A percentile compares a stretch with the other conserved stretches of the same genome.
Conservation (phyloP, 352 stramenopile species). For the Phytophthora fragariaefolia region DNA sequence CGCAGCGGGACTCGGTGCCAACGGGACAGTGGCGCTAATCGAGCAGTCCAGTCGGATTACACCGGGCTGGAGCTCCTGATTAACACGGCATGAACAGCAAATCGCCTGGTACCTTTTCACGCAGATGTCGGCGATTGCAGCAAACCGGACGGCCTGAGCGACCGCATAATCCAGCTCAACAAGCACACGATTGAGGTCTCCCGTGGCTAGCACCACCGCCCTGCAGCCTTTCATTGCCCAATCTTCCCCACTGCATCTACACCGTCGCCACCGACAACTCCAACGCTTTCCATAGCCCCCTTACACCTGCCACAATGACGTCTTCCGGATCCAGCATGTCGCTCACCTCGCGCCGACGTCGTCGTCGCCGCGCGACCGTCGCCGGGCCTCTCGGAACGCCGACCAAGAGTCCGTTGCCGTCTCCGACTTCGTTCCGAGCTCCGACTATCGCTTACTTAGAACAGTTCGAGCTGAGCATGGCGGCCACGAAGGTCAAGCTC, state of each 20-base stretch:
- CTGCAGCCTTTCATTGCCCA: constrained; percentile 21
- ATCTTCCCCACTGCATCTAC: constrained; percentile 25
- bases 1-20: too few species aligned
- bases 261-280: not conserved
- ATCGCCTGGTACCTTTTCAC: constrained; percentile 19
- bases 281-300: not conserved
- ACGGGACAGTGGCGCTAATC: constrained; percentile 19
- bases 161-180: constrained; percentile 34
- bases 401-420: constrained; percentile 16
- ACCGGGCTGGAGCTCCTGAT: constrained; percentile 16
- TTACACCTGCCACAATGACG: constrained; percentile 3
- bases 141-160: not conserved
- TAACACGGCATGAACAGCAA: constrained; percentile 14
- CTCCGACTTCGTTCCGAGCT: constrained; percentile 25
- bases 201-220: constrained; percentile 7
- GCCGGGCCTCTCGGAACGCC: constrained; percentile 18
- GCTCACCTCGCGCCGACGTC: constrained; percentile 29
- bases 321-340: constrained; percentile 32
- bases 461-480: constrained; percentile 41
- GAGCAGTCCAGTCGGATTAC: constrained; percentile 18
- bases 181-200: constrained; percentile 20
- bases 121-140: constrained; percentile 17
- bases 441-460: constrained; percentile 39
- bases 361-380: constrained; percentile 24
- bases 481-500: constrained; percentile 24